A percentile compares a stretch with the other conserved stretches of the same genome.
These are phyloP conservation scores for Zygosaccharomyces pseudobailii DNA, from an alignment of 1,139 yeast genomes.

Conservation along the genomic window DNA sequence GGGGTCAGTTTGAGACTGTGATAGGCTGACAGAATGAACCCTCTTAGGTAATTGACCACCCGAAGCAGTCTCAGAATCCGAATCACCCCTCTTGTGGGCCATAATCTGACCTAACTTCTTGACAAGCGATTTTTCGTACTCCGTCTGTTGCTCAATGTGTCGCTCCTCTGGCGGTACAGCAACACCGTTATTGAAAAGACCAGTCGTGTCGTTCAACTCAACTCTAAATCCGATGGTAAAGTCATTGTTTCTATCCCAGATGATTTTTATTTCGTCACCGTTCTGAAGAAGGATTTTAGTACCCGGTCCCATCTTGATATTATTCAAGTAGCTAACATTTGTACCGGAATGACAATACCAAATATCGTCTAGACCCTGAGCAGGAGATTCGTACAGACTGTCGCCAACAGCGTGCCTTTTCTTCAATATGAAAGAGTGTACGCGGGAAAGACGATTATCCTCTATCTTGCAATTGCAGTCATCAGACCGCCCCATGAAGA, in stretches of 20 bases:
- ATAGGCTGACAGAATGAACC: slow-evolving; percentile 25
- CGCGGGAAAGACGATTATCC: slow-evolving; percentile 76
- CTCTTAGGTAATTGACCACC: slow-evolving; percentile 16
- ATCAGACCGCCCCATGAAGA: slow-evolving; percentile 60
- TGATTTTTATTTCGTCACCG: slow-evolving; percentile 62
- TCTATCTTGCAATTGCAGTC: slow-evolving; percentile 54
- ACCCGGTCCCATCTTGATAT: slow-evolving; percentile 53
- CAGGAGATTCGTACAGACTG: slow-evolving; percentile 61
- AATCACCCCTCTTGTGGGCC: slow-evolving; percentile 17
- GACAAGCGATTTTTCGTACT: slow-evolving; percentile 24
- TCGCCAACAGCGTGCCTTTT: slow-evolving; percentile 53
- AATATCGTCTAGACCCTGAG: slow-evolving; percentile 62
- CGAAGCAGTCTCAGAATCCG: neutral
- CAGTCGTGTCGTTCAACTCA: slow-evolving; percentile 51
- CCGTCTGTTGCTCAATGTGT: slow-evolving; percentile 19
- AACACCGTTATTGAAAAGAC: slow-evolving; percentile 44
- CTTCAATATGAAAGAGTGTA: slow-evolving; percentile 68
- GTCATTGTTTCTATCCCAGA: slow-evolving; percentile 51
- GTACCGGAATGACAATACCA: slow-evolving; percentile 81
- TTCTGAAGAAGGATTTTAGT: slow-evolving; percentile 55
- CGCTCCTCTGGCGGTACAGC: slow-evolving; percentile 17
- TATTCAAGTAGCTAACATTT: slow-evolving; percentile 72
- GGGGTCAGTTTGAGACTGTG: slow-evolving; percentile 27
- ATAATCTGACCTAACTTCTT: slow-evolving; percentile 23
- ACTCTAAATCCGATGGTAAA: slow-evolving; percentile 53